Base-by-base conservation (phyloP, 2,329 filamentous ascomycete genomes). In the Pseudopithomyces chartarum region DNA sequence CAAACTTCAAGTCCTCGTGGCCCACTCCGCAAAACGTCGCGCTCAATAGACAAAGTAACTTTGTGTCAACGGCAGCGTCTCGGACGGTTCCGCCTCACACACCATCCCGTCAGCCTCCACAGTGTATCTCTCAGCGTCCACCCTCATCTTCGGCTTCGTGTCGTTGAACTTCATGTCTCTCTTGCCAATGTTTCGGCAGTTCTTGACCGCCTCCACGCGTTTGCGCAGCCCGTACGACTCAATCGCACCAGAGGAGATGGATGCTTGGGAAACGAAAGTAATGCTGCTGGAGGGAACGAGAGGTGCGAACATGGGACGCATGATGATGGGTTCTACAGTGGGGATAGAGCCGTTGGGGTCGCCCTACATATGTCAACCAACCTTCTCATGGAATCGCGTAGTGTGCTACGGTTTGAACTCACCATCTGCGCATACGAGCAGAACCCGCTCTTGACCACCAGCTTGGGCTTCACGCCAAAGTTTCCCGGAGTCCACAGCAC, bases 141-240 rank as follows among this genome's bases (percentile, higher is more conserved):
- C 93, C 67, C 82, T 87, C 91, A 98, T 97, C 78, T 83, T 86
- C 13, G 94, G 94, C 85, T 87, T 92, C 53, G 78, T 78, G 69
- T 92, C 87, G 75, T 97, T 97, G 76, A 87, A 93, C 71, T 91
- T 92, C 92, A 97, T 97, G 76, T 97, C 90, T 66, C 78, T 82
- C 83, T 97, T 97, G 42, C 88, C 82, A 43, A 97, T 84, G 32
- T 76, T 84, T 57, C 93, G 83, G 75, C 92, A 96, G 54, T 85
- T 85, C 70, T 83, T 87, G 47, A 97, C 92, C 3, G 91, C 81
- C 78, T 95, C 91, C 61, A 97, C 80, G 45, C 91, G 86, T 76
- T 93, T 96, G 67, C 84, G 84, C 59, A 98, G 80, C 2, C 85
- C 86, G 75, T 97, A 97, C 2, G 80, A 80, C n/a, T 82, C 81